phyloP scores from a whole-genome alignment of 495 filamentous ascomycete genomes.

The Podospora pseudopauciseta region DNA sequence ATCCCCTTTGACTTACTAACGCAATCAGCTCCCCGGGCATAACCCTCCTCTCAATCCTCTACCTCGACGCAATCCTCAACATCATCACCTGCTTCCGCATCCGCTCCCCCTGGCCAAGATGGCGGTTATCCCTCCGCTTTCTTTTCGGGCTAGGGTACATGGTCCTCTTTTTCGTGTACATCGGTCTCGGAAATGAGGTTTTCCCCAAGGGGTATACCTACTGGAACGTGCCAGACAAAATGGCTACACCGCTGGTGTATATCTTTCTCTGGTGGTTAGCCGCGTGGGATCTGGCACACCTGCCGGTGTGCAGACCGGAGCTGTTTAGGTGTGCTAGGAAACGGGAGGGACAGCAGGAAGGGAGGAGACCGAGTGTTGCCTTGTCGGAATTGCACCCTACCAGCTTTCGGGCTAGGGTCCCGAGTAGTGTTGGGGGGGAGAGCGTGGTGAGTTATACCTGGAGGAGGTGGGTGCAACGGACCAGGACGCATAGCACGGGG shows the following conservation, averaged over 20 bases:
- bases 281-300: constrained; percentile 27
- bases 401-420: constrained; percentile 12
- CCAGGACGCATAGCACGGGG: constrained; percentile 8
- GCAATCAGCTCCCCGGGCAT: constrained; percentile 24
- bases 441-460: constrained; percentile 17
- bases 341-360: neutral
- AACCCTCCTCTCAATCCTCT: constrained; percentile 29
- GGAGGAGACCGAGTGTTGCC: neutral
- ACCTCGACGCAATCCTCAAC: constrained; percentile 30
- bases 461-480: constrained; percentile 18
- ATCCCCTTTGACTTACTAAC: constrained; percentile 1
- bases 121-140: constrained; percentile 23
- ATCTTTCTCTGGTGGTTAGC: constrained; percentile 28
- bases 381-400: neutral
- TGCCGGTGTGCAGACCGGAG: constrained; percentile 9
- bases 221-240: constrained; percentile 22
- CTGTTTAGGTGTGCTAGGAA: neutral
- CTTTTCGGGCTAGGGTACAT: constrained; percentile 25
- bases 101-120: constrained; percentile 20
- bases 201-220: constrained; percentile 24
- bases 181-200: constrained; percentile 21
- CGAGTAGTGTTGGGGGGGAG: neutral
- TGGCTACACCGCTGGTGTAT: constrained; percentile 24
- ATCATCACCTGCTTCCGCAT: constrained; percentile 29
- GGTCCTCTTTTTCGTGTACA: constrained; percentile 28